Base-by-base conservation (phyloP, 371 early-diverging fungal species). In the Mucor velutinosus region DNA sequence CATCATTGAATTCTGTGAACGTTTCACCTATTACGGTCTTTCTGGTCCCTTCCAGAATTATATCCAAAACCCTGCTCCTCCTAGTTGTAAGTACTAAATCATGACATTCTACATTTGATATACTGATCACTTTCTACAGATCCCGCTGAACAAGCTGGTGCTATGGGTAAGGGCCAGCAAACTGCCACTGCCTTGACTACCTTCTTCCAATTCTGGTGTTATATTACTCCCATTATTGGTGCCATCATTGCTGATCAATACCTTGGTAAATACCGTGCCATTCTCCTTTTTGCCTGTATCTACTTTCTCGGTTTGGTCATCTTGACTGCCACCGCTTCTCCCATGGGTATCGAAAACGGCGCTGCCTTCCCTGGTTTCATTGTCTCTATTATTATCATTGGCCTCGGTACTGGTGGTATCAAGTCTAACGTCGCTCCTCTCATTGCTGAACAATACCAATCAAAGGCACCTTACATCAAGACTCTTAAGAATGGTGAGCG, bases 211-310 rank as follows among this genome's bases (percentile, higher is more conserved):
- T 93, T 93, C 77, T 86, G 92, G 79, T 89, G 91, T 43, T 97
- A 94, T 76, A 74, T 91, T 55, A 93, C 92, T 11, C 84, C 95
- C 17, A 82, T 95, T 59, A 63, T 95, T 19, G 94, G 94, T 64
- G 95, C 94, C 49, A 73, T 92, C 33, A 70, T 95, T 37, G 90
- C 95, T 32, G 97, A 95, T 83, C 87, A 88, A 75, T 89, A 88
- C 72, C 76, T 91, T 35, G 97, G 97, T 68, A 93, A 93, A 83
- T 94, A 87, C 82, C 86, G 84, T 72, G 91, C 95, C n/a, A 94
- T 95, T 25, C 58, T 93, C n/a, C 39, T 87, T 21, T 92, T 93
- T 56, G 75, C 87, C 23, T 45, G 78, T 51, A 65, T 90, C 30
- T 95, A 97, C 71, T 70, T 89, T 7, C 32, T 89, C 12, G 95